Evolutionary conservation across 2,329 filamentous ascomycete species (phyloP).

Genomic region (Aspergillus brunneoviolaceus): DNA sequence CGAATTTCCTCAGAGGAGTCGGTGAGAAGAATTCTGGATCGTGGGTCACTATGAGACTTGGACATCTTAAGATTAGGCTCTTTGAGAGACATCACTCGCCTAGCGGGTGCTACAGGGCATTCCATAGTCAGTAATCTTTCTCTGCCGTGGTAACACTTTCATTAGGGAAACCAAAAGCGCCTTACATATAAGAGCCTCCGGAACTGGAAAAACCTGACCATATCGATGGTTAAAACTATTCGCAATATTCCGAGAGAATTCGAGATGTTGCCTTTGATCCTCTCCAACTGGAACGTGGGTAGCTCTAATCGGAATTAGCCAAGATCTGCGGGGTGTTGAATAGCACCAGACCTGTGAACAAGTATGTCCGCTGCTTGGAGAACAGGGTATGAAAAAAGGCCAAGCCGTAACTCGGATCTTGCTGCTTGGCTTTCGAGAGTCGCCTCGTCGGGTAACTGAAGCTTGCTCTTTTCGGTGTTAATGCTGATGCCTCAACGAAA

Average conservation of each 20-base stretch:
- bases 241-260: constrained; percentile 84
- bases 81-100: constrained; percentile 85
- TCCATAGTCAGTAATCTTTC: constrained; percentile 7
- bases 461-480: constrained; percentile 62
- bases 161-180: no score
- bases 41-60: constrained; percentile 72
- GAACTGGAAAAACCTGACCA: constrained; percentile 61
- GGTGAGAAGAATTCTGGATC: constrained; percentile 79
- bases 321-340: background rate
- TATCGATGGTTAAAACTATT: constrained; percentile 82
- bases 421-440: constrained; percentile 57
- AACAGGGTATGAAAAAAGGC: constrained; percentile 93
- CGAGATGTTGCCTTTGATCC: constrained; percentile 90
- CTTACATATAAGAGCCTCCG: constrained; percentile 70
- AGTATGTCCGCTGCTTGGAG: constrained; percentile 93
- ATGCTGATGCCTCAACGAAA: background rate
- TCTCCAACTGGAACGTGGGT: constrained; percentile 97
- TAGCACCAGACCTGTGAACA: constrained; percentile 64
- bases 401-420: constrained; percentile 71
- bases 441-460: constrained; percentile 61
- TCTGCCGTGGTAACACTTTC: background rate
- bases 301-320: constrained; percentile 53
- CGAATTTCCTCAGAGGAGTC: constrained; percentile 65
- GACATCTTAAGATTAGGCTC: constrained; percentile 86
- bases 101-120: constrained; percentile 62